A percentile compares a stretch with the other conserved stretches of the same genome.
phyloP scores from a whole-genome alignment of 164 flowering plant species.

The Annona cherimola region DNA sequence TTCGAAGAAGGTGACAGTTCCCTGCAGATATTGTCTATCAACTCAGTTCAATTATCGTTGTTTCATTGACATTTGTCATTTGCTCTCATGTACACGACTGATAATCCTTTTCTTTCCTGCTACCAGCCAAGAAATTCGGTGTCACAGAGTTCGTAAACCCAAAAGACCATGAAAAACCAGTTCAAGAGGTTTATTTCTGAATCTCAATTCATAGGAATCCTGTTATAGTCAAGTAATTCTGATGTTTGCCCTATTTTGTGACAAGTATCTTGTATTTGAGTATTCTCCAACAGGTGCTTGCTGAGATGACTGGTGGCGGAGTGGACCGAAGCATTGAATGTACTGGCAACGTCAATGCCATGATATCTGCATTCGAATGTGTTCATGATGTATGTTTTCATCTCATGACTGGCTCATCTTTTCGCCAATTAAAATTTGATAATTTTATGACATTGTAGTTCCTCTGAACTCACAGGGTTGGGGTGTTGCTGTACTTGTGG shows the following conservation, averaged over 20 bases:
- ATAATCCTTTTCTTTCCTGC: background rate
- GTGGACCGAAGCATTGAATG: constrained; percentile 66
- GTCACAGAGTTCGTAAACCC: constrained; percentile 39
- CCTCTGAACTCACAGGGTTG: constrained; percentile 11
- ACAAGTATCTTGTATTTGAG: background rate
- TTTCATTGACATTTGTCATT: background rate
- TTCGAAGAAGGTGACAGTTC: constrained; percentile 43
- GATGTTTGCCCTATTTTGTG: background rate
- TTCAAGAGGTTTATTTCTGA: constrained; percentile 35
- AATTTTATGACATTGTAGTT: background rate
- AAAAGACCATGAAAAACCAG: constrained; percentile 34
- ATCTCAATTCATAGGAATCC: background rate
- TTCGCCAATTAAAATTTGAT: background rate
- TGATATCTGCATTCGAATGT: constrained; percentile 75
- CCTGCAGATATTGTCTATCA: background rate
- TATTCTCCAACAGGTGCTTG: constrained; percentile 32
- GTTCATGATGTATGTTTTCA: constrained; percentile 50
- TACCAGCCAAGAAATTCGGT: constrained; percentile 45
- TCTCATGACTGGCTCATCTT: background rate
- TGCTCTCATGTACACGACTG: background rate
- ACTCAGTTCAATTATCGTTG: background rate
- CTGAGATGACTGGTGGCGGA: constrained; percentile 66
- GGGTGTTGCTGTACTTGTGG: constrained; percentile 25
- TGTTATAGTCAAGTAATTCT: background rate
- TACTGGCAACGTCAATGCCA: constrained; percentile 52